Conservation (phyloP, 2,329 filamentous ascomycete species). For the Aspergillus persii region DNA sequence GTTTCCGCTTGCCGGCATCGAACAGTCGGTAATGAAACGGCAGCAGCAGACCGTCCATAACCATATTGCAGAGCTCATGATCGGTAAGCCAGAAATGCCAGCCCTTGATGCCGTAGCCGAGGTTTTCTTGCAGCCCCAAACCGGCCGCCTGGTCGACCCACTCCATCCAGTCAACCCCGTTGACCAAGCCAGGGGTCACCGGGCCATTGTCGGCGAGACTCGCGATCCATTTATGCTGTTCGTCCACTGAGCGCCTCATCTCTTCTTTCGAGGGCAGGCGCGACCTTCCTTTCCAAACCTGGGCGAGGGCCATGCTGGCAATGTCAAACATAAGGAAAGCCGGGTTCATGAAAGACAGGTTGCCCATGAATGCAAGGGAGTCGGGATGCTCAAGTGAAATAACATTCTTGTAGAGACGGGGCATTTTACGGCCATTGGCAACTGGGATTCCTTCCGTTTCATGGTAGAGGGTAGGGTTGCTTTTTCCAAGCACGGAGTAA, state of each 20-base stretch:
- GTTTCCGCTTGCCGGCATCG: conserved; percentile 30
- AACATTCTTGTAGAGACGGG: conserved; percentile 32
- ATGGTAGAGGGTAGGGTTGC: conserved; percentile 23
- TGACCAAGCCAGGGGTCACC: conserved; percentile 13
- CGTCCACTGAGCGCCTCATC: conserved; percentile 19
- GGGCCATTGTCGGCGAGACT: conserved; percentile 11
- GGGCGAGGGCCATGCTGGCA: conserved; percentile 28
- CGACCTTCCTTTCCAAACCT: conserved; percentile 31
- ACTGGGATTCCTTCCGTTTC: neutral
- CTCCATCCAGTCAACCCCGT: conserved; percentile 16
- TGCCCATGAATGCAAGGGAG: conserved; percentile 32
- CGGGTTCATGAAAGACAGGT: conserved; percentile 18
- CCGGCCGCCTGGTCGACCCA: conserved; percentile 36
- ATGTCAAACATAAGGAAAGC: conserved; percentile 30
- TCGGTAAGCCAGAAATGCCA: conserved; percentile 38
- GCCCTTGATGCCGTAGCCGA: conserved; percentile 31
- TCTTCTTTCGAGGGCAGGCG: conserved; percentile 22
- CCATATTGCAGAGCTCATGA: conserved; percentile 29
- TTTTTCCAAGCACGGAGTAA: conserved; percentile 23
- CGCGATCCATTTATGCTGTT: conserved; percentile 16
- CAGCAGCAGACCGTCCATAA: conserved; percentile 33
- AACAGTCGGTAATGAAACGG: conserved; percentile 37
- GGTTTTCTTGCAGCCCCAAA: conserved; percentile 27
- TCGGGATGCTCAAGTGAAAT: conserved; percentile 27
- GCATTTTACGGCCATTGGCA: conserved; percentile 13